A percentile compares a stretch with the other conserved stretches of the same genome.
Conservation (phyloP, 1,284 basidiomycete species). For the Apiotrichum veenhuisii region DNA sequence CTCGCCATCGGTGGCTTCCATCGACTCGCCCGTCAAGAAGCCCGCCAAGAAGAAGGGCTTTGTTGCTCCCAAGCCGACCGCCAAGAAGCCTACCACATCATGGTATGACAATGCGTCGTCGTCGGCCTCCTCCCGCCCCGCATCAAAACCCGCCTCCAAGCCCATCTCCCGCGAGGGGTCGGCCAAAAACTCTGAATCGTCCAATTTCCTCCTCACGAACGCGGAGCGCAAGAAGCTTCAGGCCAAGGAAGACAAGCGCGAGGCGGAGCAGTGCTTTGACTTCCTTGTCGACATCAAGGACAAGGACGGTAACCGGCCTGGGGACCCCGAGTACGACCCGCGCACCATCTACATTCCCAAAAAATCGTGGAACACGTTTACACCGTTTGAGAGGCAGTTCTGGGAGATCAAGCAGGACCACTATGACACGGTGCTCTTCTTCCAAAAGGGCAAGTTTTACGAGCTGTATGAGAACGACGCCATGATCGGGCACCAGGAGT, state of each 20-base stretch:
- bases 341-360: constrained; percentile 80
- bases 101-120: constrained; percentile 9
- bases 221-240: constrained; percentile 74
- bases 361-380: constrained; percentile 76
- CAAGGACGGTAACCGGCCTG: constrained; percentile 78
- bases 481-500: constrained; percentile 77
- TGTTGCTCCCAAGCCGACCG: constrained; percentile 21
- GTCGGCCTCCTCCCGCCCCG: neutral
- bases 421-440: constrained; percentile 91
- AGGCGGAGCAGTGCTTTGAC: constrained; percentile 71
- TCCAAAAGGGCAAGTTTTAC: constrained; percentile 66
- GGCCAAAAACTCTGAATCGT: constrained; percentile 5
- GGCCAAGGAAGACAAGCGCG: constrained; percentile 77
- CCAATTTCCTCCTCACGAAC: constrained; percentile 66
- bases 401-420: constrained; percentile 98
- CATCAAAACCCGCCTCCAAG: neutral
- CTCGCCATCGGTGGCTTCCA: constrained; percentile 30
- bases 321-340: constrained; percentile 82
- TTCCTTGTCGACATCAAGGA: constrained; percentile 62
- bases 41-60: constrained; percentile 8
- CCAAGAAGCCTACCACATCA: constrained; percentile 23
- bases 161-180: constrained; percentile 11
- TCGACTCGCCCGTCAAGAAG: constrained; percentile 25
- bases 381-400: constrained; percentile 88
- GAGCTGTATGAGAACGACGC: constrained; percentile 96